A percentile compares a stretch with the other conserved stretches of the same genome.
Evolutionary conservation across 352 stramenopile genomes (phyloP).

Genomic region (Aphanomyces cochlioides): DNA sequence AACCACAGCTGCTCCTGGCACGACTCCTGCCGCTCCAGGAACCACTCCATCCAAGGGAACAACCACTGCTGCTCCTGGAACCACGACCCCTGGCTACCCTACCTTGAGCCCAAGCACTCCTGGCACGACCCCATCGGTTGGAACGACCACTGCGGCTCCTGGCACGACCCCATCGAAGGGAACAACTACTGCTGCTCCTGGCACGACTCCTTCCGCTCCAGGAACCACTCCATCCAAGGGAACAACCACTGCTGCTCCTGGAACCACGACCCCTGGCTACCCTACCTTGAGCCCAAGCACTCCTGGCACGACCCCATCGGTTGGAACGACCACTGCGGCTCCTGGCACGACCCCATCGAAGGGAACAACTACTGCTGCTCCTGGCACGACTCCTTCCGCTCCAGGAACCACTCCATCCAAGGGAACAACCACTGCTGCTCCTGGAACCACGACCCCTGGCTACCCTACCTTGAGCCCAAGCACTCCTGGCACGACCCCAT

Average conservation of each 20-base stretch:
- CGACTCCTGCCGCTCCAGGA: neutral
- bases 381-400: neutral
- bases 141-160: neutral
- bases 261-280: neutral
- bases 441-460: neutral
- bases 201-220: neutral
- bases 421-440: neutral
- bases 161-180: neutral
- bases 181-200: neutral
- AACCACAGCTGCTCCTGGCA: too few species aligned
- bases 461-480: neutral
- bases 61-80: neutral
- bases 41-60: neutral
- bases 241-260: neutral
- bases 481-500: conserved; percentile 1
- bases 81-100: neutral
- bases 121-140: neutral
- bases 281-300: neutral
- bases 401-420: neutral
- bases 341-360: neutral
- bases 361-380: neutral
- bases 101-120: too few species aligned
- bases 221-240: neutral
- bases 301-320: neutral
- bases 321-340: neutral